phyloP scores from a whole-genome alignment of 257 asterid species.

The Primulina huaijiensis region DNA sequence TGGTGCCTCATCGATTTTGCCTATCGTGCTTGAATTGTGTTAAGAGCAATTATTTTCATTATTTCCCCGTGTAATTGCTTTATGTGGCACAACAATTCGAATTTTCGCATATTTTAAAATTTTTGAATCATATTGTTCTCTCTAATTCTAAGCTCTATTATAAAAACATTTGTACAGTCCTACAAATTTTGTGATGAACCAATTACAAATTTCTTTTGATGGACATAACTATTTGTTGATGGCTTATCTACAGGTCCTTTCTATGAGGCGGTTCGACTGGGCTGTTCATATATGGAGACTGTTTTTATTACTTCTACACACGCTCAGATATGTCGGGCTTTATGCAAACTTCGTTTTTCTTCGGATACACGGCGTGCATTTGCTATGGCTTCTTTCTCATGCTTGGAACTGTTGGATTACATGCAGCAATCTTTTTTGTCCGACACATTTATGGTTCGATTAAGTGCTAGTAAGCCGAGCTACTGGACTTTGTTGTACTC shows the following conservation, averaged over 20 bases:
- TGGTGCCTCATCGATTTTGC: background rate
- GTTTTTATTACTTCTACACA: slow-evolving; percentile 43
- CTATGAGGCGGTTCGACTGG: slow-evolving; percentile 51
- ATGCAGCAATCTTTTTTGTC: slow-evolving; percentile 23
- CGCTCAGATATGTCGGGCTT: slow-evolving; percentile 47
- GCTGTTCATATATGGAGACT: slow-evolving; percentile 37
- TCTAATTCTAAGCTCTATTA: background rate
- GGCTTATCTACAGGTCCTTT: slow-evolving; percentile 34
- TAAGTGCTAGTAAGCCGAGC: slow-evolving; percentile 32
- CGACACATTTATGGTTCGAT: background rate
- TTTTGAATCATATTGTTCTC: background rate
- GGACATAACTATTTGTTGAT: background rate
- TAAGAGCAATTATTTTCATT: too few relatives aligned
- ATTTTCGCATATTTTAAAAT: too few relatives aligned
- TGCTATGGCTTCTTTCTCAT: slow-evolving; percentile 54
- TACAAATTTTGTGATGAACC: background rate
- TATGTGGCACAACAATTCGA: too few relatives aligned
- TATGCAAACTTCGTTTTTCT: slow-evolving; percentile 82
- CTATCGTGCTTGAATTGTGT: background rate
- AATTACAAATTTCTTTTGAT: background rate
- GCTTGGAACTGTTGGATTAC: slow-evolving; percentile 49
- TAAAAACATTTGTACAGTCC: background rate
- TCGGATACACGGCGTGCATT: slow-evolving; percentile 52
- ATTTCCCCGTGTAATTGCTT: too few relatives aligned
- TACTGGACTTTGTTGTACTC: background rate